Evolutionary conservation across 768 basidiomycete species (phyloP).

Genomic region (Pulveroboletus sp.): DNA sequence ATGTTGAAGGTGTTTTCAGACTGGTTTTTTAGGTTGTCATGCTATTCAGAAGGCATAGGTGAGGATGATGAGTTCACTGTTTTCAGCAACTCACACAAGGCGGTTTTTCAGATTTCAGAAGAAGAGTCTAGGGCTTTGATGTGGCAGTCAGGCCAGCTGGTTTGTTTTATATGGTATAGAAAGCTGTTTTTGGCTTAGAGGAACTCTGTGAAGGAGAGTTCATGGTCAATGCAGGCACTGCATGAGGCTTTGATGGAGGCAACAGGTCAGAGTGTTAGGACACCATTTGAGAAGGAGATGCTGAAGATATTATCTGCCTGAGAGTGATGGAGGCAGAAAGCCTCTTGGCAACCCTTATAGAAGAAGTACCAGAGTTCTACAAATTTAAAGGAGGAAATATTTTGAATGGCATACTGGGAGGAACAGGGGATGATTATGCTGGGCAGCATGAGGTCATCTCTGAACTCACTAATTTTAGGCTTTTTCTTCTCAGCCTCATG

Average conservation of each 20-base stretch:
- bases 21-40: not conserved
- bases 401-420: too few relatives aligned
- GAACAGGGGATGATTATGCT: too few relatives aligned
- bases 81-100: not conserved
- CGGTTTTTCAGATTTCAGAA: conserved; percentile 7
- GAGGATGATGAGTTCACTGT: not conserved
- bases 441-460: not conserved
- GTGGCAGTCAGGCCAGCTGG: not conserved
- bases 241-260: too few relatives aligned
- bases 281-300: too few relatives aligned
- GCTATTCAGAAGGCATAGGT: not conserved
- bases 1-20: conserved; percentile 1
- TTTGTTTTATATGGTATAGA: not conserved
- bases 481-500: not conserved
- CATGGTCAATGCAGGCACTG: conserved; percentile 3
- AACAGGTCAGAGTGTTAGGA: too few relatives aligned
- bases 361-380: too few relatives aligned
- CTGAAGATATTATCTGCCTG: too few relatives aligned
- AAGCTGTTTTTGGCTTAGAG: conserved; percentile 13
- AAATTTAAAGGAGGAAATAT: too few relatives aligned
- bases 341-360: too few relatives aligned
- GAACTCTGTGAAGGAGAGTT: conserved; percentile 19
- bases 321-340: too few relatives aligned
- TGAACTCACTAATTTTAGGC: not conserved
- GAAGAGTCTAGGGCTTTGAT: not conserved